phyloP scores from a whole-genome alignment of 2,329 filamentous ascomycete genomes.

The Aspergillus fructus region DNA sequence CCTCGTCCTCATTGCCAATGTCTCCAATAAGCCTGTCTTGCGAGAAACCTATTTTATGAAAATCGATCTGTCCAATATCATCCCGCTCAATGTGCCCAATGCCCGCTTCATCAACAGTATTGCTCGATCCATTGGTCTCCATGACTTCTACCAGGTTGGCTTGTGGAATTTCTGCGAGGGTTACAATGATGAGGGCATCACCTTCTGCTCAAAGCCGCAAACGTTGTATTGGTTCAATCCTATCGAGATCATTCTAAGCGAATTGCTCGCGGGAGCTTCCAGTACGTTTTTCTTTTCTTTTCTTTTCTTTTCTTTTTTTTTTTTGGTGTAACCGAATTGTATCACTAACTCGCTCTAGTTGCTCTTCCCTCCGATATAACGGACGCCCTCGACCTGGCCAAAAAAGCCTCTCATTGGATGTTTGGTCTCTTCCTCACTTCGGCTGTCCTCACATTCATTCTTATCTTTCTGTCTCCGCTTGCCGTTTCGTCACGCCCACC shows the following conservation, averaged over 20 bases:
- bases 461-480: constrained; percentile 64
- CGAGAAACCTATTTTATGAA: constrained; percentile 79
- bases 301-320: background rate
- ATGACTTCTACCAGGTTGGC: constrained; percentile 92
- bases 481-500: constrained; percentile 46
- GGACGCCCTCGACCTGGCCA: constrained; percentile 71
- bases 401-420: constrained; percentile 78
- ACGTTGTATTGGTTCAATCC: constrained; percentile 89
- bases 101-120: constrained; percentile 80
- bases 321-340: background rate
- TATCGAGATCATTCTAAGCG: constrained; percentile 73
- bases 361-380: constrained; percentile 73
- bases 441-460: constrained; percentile 67
- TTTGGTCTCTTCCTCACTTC: constrained; percentile 81
- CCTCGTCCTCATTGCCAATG: constrained; percentile 77
- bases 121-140: constrained; percentile 78
- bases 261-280: constrained; percentile 77
- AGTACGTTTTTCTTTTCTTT: constrained; percentile 49
- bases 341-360: constrained; percentile 47
- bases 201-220: constrained; percentile 68
- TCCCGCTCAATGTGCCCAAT: constrained; percentile 70
- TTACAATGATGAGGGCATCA: constrained; percentile 68
- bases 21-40: constrained; percentile 60
- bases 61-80: constrained; percentile 78
- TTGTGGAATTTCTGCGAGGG: constrained; percentile 93